Base-by-base conservation (phyloP, 441 rosid genomes). In the Bocquillonia castaneifolia region DNA sequence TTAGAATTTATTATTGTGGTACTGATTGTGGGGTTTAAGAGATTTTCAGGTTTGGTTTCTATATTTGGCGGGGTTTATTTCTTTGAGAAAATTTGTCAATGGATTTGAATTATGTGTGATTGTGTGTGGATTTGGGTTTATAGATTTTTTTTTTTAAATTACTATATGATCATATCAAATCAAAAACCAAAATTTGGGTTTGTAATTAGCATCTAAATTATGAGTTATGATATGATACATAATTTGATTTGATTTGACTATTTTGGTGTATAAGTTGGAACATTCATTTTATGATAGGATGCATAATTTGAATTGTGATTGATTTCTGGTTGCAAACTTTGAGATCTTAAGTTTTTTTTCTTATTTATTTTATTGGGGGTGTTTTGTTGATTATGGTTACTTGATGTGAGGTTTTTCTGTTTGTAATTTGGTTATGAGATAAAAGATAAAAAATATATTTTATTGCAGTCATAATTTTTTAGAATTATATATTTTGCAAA, bases 321-420 rank as follows among this genome's bases (percentile, higher is more conserved):
- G 65, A 58, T 73, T 50, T 50, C 34, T 70, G 52, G 45, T 56
- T 64, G 34, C 69, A 69, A 51, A 31, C 56, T 50, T 51, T 57
- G 20, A 63, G 62, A 70, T 73, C 78, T 66, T 22, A 10, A 28
- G 0, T 17, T 37, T 65, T 3, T 36, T 3, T 3, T 36, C 9
- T 36, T 36, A 3, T 36, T 42, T 5, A 42, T 5, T 5, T 42
- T 42, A 7, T 42, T 42, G 47, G 47, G 15, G n/a, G 10, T 10
- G 10, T 3, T 36, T 36, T 36, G 10, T 36, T 3, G 4, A 36
- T 42, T 2, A 42, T 42, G 47, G 15, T 42, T 13, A 42, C n/a
- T n/a, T n/a, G n/a, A n/a, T n/a, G n/a, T n/a, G n/a, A n/a, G n/a
- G n/a, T n/a, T n/a, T n/a, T n/a, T n/a, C n/a, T n/a, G n/a, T n/a